Conservation (phyloP, 768 basidiomycete genomes). For the Xerocomellus dryophilus region DNA sequence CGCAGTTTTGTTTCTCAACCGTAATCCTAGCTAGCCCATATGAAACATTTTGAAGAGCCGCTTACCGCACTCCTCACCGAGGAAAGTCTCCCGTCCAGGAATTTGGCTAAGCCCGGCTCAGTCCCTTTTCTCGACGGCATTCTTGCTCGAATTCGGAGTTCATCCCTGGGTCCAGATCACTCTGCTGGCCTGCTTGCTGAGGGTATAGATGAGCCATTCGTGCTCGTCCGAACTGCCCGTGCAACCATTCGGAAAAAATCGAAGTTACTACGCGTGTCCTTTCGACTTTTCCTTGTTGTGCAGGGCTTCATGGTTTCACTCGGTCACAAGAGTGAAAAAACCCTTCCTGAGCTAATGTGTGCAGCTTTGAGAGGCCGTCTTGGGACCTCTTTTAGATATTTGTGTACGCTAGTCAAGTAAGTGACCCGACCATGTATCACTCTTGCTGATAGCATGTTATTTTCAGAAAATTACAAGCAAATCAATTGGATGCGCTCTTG, state of each 20-base stretch:
- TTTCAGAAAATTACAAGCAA: slow-evolving; percentile 40
- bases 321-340: slow-evolving; percentile 41
- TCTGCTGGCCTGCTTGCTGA: slow-evolving; percentile 26
- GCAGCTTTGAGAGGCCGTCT: slow-evolving; percentile 44
- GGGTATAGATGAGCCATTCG: slow-evolving; percentile 32
- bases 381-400: slow-evolving; percentile 40
- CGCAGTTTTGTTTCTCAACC: background rate
- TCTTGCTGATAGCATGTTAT: slow-evolving; percentile 15
- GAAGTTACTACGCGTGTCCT: slow-evolving; percentile 43
- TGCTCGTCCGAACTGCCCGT: slow-evolving; percentile 39
- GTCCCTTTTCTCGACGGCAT: slow-evolving; percentile 38
- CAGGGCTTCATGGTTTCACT: slow-evolving; percentile 42
- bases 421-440: slow-evolving; percentile 10
- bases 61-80: slow-evolving; percentile 37
- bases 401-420: slow-evolving; percentile 50
- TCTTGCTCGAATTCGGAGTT: slow-evolving; percentile 34
- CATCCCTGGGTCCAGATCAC: slow-evolving; percentile 13
- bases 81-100: background rate
- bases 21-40: slow-evolving; percentile 48
- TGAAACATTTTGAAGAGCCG: slow-evolving; percentile 72
- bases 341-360: slow-evolving; percentile 42
- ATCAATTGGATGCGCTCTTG: slow-evolving; percentile 38
- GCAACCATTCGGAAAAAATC: slow-evolving; percentile 31
- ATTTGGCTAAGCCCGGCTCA: slow-evolving; percentile 21
- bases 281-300: slow-evolving; percentile 43